Conservation (phyloP, 768 basidiomycete genomes). For the Obba rivulosa region DNA sequence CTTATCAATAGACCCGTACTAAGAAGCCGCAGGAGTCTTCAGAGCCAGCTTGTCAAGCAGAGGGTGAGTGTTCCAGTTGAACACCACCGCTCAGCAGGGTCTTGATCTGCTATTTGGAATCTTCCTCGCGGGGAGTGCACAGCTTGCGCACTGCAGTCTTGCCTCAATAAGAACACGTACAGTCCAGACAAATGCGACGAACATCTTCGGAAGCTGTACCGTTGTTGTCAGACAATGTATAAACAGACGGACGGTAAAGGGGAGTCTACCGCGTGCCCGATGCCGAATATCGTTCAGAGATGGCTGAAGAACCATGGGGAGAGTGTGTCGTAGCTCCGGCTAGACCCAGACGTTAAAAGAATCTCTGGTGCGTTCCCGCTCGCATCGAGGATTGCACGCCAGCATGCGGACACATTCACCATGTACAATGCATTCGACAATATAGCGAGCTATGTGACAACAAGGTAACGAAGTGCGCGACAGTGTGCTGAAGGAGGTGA, state of each 20-base stretch:
- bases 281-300: slow-evolving; percentile 41
- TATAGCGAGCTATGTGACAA: too few relatives aligned
- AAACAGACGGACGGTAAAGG: slow-evolving; percentile 31
- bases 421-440: too few relatives aligned
- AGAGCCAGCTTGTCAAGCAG: slow-evolving; percentile 20
- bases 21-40: neutral
- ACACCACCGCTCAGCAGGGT: neutral
- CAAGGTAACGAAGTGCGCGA: too few relatives aligned
- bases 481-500: too few relatives aligned
- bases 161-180: slow-evolving; percentile 62
- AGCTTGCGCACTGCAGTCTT: slow-evolving; percentile 64
- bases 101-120: neutral
- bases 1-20: too few relatives aligned
- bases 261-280: slow-evolving; percentile 61
- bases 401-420: too few relatives aligned
- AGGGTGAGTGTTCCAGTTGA: slow-evolving; percentile 11
- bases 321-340: neutral
- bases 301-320: slow-evolving; percentile 55
- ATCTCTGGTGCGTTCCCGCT: too few relatives aligned
- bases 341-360: neutral
- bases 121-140: neutral
- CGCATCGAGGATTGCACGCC: too few relatives aligned
- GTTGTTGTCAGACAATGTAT: slow-evolving; percentile 60
- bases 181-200: slow-evolving; percentile 55
- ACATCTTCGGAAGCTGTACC: slow-evolving; percentile 48